Percentiles rank a stretch among this genome's conserved stretches.
phyloP scores from a whole-genome alignment of 257 asterid species.

The Orobanche coerulescens region DNA sequence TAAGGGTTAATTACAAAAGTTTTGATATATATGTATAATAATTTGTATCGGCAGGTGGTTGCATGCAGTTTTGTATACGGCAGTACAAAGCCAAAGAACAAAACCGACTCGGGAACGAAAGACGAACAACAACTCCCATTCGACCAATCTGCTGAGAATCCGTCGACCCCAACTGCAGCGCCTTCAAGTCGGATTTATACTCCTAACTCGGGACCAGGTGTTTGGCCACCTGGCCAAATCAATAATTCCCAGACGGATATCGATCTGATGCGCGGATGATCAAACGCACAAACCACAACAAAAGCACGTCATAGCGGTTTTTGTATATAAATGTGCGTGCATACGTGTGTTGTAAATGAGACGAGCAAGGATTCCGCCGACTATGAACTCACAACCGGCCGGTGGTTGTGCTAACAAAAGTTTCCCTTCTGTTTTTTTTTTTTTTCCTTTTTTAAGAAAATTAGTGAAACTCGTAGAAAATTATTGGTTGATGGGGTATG shows the following conservation, averaged over 20 bases:
- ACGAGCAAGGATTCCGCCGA: conserved; percentile 22
- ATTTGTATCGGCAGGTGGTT: conserved; percentile 43
- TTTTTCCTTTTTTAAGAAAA: no score
- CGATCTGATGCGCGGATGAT: conserved; percentile 80
- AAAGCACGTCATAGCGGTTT: conserved; percentile 34
- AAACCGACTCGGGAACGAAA: conserved; percentile 30
- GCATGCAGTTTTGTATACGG: conserved; percentile 82
- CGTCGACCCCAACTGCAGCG: conserved; percentile 29
- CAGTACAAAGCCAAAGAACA: conserved; percentile 47
- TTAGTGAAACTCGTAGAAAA: conserved; percentile 23
- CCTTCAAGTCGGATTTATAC: conserved; percentile 34
- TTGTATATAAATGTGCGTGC: conserved; percentile 50
- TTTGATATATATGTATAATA: no score
- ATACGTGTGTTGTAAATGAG: conserved; percentile 61
- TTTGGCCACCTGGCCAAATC: conserved; percentile 53
- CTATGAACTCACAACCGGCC: not conserved
- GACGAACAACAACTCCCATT: conserved; percentile 28
- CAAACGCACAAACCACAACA: conserved; percentile 18
- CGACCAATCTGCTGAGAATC: conserved; percentile 38
- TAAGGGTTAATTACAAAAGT: no score
- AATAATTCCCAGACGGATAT: conserved; percentile 59
- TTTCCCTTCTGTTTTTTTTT: conserved; percentile 20
- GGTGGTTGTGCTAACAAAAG: conserved; percentile 42
- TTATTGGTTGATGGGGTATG: conserved; percentile 22
- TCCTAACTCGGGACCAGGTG: conserved; percentile 34